Conservation (phyloP, 1,284 basidiomycete genomes). For the Clitocybe nebularis region DNA sequence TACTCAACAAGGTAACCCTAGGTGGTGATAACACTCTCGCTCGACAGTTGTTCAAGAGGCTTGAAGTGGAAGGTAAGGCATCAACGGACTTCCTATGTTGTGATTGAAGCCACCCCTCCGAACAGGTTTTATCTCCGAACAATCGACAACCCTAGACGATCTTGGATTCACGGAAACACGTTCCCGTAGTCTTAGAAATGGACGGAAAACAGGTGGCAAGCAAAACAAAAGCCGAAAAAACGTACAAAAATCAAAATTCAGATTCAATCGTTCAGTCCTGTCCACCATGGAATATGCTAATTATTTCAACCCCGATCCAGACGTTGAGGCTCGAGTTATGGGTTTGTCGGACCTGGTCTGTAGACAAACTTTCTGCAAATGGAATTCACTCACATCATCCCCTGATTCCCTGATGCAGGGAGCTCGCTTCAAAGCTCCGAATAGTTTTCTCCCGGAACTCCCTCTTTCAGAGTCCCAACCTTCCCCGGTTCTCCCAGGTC, state of each 20-base stretch:
- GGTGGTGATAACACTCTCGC: slow-evolving; percentile 54
- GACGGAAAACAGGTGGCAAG: slow-evolving; percentile 40
- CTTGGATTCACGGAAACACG: slow-evolving; percentile 44
- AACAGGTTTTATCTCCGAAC: slow-evolving; percentile 58
- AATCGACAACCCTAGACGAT: slow-evolving; percentile 45
- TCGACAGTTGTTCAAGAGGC: slow-evolving; percentile 59
- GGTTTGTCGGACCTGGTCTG: slow-evolving; percentile 55
- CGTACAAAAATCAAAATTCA: slow-evolving; percentile 52
- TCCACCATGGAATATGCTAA: slow-evolving; percentile 48
- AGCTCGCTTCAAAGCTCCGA: slow-evolving; percentile 7
- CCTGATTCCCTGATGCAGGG: no score
- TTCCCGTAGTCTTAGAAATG: slow-evolving; percentile 35
- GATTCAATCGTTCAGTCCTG: slow-evolving; percentile 48
- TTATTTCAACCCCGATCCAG: slow-evolving; percentile 62
- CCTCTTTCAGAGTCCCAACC: not conserved
- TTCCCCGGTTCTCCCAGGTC: slow-evolving; percentile 1
- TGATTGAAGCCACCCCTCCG: not conserved
- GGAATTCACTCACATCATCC: slow-evolving; percentile 16
- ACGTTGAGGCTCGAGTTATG: slow-evolving; percentile 56
- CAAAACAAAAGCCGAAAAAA: slow-evolving; percentile 46
- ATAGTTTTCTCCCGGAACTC: not conserved
- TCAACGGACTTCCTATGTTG: not conserved
- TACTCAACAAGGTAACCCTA: slow-evolving; percentile 19
- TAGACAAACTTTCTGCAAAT: slow-evolving; percentile 8
- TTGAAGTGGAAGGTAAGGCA: slow-evolving; percentile 62